Percentiles rank a stretch among this genome's conserved stretches.
Evolutionary conservation across 1,284 basidiomycete genomes (phyloP).

Genomic region (Apiotrichum mycotoxinovorans): DNA sequence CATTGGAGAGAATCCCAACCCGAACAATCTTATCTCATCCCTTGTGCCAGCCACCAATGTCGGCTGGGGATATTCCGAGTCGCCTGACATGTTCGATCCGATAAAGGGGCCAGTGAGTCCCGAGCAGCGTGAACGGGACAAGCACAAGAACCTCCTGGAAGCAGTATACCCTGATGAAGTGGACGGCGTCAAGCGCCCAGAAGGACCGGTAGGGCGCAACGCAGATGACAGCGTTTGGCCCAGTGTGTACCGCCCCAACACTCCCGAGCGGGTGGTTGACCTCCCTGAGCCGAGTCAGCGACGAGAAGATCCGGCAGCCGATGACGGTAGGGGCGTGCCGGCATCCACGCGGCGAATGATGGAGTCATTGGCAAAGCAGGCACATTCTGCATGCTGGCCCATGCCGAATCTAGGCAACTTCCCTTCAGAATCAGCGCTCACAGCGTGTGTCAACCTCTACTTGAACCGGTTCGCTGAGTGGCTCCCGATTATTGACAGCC

Average conservation of each 20-base stretch:
- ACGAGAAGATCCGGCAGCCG: not conserved
- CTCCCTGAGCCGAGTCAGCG: constrained; percentile 1
- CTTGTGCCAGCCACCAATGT: not conserved
- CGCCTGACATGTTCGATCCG: constrained; percentile 18
- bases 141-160: constrained; percentile 3
- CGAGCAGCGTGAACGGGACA: constrained; percentile 1
- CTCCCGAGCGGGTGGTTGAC: constrained; percentile 14
- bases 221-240: constrained; percentile 23
- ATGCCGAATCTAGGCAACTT: constrained; percentile 20
- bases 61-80: constrained; percentile 18
- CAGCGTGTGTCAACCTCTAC: constrained; percentile 24
- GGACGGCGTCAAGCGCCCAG: constrained; percentile 13
- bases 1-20: not conserved
- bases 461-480: constrained; percentile 22
- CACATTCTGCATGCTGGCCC: constrained; percentile 22
- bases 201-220: constrained; percentile 11
- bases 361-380: constrained; percentile 18
- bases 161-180: constrained; percentile 15
- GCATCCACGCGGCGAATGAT: constrained; percentile 8
- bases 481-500: constrained; percentile 20
- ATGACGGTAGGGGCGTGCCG: not conserved
- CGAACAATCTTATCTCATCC: not conserved
- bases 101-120: constrained; percentile 16
- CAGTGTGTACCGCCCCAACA: constrained; percentile 20
- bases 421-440: constrained; percentile 20